Percentiles rank a stretch among this genome's conserved stretches.
phyloP scores from a whole-genome alignment of 2,329 filamentous ascomycete genomes.

The Ceratocystis huliohia region DNA sequence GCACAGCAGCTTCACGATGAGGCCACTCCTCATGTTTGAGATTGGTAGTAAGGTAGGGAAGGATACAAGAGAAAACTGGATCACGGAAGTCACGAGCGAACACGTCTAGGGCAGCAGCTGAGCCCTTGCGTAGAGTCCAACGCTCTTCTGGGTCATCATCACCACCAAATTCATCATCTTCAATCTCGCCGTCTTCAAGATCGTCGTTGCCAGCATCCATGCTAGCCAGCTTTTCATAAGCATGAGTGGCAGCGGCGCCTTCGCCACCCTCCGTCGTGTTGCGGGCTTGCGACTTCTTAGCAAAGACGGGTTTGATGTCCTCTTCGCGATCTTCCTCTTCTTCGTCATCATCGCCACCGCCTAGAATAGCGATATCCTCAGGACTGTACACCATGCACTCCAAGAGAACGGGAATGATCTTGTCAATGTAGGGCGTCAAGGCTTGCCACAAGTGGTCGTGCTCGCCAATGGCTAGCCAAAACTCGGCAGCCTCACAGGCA shows the following conservation, averaged over 20 bases:
- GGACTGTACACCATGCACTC: conserved; percentile 94
- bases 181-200: conserved; percentile 76
- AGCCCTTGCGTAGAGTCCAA: conserved; percentile 96
- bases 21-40: conserved; percentile 83
- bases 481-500: conserved; percentile 88
- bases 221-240: conserved; percentile 41
- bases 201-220: conserved; percentile 55
- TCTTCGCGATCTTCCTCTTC: conserved; percentile 80
- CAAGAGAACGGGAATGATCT: conserved; percentile 80
- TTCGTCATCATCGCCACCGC: conserved; percentile 76
- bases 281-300: conserved; percentile 50
- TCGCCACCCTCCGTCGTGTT: conserved; percentile 41
- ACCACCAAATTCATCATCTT: conserved; percentile 59
- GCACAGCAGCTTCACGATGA: conserved; percentile 81
- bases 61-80: conserved; percentile 77
- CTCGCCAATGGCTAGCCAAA: conserved; percentile 90
- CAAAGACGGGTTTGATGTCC: conserved; percentile 87
- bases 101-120: conserved; percentile 85
- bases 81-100: conserved; percentile 83
- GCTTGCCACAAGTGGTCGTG: conserved; percentile 66
- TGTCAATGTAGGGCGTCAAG: conserved; percentile 63
- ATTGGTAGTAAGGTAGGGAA: conserved; percentile 85
- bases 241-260: conserved; percentile 21
- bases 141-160: conserved; percentile 75
- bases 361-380: conserved; percentile 77